Percentiles rank a stretch among this genome's conserved stretches.
Evolutionary conservation across 768 basidiomycete species (phyloP).

Genomic region (Boletellus ananiceps): DNA sequence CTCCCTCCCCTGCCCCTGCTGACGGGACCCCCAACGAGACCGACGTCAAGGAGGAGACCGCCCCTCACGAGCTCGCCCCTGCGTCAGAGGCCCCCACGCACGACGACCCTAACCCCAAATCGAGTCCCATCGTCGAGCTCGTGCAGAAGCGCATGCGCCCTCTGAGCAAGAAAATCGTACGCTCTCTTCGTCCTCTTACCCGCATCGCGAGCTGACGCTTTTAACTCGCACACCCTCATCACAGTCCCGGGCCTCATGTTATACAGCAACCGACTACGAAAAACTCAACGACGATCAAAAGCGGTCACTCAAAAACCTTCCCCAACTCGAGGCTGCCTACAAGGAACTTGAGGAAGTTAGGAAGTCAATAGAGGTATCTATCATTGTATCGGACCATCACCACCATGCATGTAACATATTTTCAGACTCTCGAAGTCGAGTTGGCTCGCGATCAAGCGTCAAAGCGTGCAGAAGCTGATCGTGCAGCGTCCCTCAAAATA

Average conservation of each 20-base stretch:
- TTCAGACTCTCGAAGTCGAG: slow-evolving; percentile 62
- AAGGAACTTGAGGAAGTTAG: slow-evolving; percentile 84
- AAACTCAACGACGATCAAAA: slow-evolving; percentile 89
- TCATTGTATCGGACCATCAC: slow-evolving; percentile 9
- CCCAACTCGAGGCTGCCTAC: slow-evolving; percentile 69
- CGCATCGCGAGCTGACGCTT: slow-evolving; percentile 1
- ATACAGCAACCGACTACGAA: slow-evolving; percentile 60
- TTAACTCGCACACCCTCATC: slow-evolving; percentile 4
- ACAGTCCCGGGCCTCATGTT: slow-evolving; percentile 69
- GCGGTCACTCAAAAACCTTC: slow-evolving; percentile 64
- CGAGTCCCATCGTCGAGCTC: slow-evolving; percentile 72
- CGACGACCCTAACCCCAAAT: slow-evolving; percentile 46
- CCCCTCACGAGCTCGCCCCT: slow-evolving; percentile 44
- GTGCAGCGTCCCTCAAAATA: slow-evolving; percentile 50
- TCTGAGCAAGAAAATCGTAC: slow-evolving; percentile 80
- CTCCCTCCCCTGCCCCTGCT: slow-evolving; percentile 39
- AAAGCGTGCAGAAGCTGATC: slow-evolving; percentile 55
- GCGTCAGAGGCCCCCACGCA: slow-evolving; percentile 37
- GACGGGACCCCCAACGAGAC: slow-evolving; percentile 48
- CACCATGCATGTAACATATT: background rate
- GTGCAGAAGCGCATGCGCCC: slow-evolving; percentile 73
- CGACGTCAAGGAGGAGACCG: slow-evolving; percentile 45
- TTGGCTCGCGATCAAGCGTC: slow-evolving; percentile 48
- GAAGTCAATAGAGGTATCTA: slow-evolving; percentile 80
- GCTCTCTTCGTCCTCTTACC: slow-evolving; percentile 24